A percentile compares a stretch with the other conserved stretches of the same genome.
phyloP scores from a whole-genome alignment of 148 eudicot species.

The Beta vulgaris region DNA sequence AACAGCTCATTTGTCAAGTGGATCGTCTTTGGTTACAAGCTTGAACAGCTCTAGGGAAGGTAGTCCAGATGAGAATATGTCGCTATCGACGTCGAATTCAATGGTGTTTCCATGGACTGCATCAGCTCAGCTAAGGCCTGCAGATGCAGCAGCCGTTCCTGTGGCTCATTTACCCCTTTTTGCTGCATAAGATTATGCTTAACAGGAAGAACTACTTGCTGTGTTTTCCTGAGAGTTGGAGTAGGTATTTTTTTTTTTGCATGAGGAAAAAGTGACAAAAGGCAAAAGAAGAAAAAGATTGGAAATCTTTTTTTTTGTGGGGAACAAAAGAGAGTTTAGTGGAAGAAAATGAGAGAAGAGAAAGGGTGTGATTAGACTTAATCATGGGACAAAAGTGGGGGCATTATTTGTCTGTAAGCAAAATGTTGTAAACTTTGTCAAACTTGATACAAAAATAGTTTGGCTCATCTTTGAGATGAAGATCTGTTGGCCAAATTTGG shows the following conservation, averaged over 20 bases:
- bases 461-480: slow-evolving; percentile 26
- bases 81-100: slow-evolving; percentile 18
- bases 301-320: slow-evolving; percentile 27
- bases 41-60: slow-evolving; percentile 74
- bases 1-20: slow-evolving; percentile 41
- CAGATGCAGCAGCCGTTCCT: slow-evolving; percentile 32
- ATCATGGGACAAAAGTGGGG: slow-evolving; percentile 18
- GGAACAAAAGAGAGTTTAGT: slow-evolving; percentile 34
- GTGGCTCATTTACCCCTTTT: slow-evolving; percentile 61
- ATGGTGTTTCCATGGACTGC: slow-evolving; percentile 39
- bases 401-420: slow-evolving; percentile 32
- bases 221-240: slow-evolving; percentile 15
- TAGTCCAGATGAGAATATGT: slow-evolving; percentile 51
- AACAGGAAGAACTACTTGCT: neutral
- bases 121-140: slow-evolving; percentile 33
- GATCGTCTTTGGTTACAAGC: slow-evolving; percentile 68
- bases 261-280: slow-evolving; percentile 15
- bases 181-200: slow-evolving; percentile 67
- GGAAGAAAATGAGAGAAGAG: slow-evolving; percentile 34
- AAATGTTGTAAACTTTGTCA: slow-evolving; percentile 37
- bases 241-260: slow-evolving; percentile 22
- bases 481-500: slow-evolving; percentile 20
- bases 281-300: slow-evolving; percentile 3
- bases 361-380: slow-evolving; percentile 26
- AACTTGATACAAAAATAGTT: slow-evolving; percentile 32